Conservation (phyloP, 192 early-diverging fungal genomes). For the Coemansia sp. region DNA sequence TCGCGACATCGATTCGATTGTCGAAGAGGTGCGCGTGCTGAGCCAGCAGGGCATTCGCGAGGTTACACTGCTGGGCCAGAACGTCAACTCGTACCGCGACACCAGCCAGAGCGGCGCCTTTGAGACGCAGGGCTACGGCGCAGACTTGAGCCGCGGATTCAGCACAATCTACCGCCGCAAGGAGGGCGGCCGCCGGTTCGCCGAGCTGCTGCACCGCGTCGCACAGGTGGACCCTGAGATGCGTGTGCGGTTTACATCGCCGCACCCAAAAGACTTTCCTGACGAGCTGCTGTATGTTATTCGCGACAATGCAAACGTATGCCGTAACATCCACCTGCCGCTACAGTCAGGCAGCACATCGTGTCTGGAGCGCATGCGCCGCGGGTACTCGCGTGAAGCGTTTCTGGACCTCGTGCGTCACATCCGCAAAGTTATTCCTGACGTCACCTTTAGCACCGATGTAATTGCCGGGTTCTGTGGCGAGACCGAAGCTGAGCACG, state of each 20-base stretch:
- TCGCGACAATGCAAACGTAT: constrained; percentile 65
- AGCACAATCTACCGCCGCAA: constrained; percentile 74
- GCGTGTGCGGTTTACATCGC: constrained; percentile 75
- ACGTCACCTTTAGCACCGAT: constrained; percentile 71
- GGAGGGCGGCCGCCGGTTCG: constrained; percentile 71
- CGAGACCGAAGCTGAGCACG: constrained; percentile 70
- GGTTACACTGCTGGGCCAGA: constrained; percentile 74
- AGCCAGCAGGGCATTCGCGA: constrained; percentile 64
- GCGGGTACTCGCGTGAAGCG: constrained; percentile 71
- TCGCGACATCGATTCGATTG: constrained; percentile 66
- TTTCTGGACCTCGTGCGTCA: constrained; percentile 64
- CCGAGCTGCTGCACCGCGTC: constrained; percentile 67
- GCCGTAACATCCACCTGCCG: constrained; percentile 71
- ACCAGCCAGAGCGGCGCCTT: constrained; percentile 57
- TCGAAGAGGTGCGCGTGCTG: constrained; percentile 61
- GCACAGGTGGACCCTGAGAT: constrained; percentile 69
- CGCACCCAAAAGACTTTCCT: constrained; percentile 80
- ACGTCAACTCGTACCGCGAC: constrained; percentile 79
- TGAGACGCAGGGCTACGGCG: constrained; percentile 44
- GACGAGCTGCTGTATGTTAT: constrained; percentile 67
- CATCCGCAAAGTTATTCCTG: constrained; percentile 66
- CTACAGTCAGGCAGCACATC: constrained; percentile 67
- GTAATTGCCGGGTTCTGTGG: constrained; percentile 77
- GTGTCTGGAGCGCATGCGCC: constrained; percentile 68
- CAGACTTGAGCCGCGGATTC: constrained; percentile 60